Evolutionary conservation across 1,139 yeast genomes (phyloP).

Genomic region (Geotrichum histeridarum): DNA sequence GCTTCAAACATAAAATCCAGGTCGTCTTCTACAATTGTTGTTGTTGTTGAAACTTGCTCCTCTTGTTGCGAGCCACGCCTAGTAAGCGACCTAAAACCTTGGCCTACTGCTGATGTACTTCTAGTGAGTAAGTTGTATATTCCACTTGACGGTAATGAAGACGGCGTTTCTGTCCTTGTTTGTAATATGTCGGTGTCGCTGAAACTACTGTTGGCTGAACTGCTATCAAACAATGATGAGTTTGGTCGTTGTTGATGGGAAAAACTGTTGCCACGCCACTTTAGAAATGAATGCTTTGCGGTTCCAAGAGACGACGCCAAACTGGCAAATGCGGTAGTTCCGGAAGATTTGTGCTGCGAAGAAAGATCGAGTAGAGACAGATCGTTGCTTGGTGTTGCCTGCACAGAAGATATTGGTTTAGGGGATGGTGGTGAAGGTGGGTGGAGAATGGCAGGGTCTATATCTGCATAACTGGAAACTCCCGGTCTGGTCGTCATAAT

Average conservation of each 20-base stretch:
- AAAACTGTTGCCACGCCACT: background rate
- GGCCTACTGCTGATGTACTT: slow-evolving; percentile 2
- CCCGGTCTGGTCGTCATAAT: too few relatives aligned
- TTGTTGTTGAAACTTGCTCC: background rate
- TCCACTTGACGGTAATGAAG: background rate
- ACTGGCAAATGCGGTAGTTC: slow-evolving; percentile 5
- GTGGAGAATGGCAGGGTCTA: background rate
- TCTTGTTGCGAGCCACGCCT: background rate
- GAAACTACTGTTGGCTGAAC: background rate
- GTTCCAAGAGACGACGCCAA: slow-evolving; percentile 4
- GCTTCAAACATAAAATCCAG: slow-evolving; percentile 18
- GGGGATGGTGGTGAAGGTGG: slow-evolving; percentile 7
- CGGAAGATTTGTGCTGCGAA: slow-evolving; percentile 2
- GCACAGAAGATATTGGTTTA: slow-evolving; percentile 6
- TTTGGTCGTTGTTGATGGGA: background rate
- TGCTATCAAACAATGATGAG: background rate
- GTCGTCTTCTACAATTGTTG: background rate
- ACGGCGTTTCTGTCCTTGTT: background rate
- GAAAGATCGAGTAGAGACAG: background rate
- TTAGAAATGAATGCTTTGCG: background rate
- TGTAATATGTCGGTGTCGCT: background rate
- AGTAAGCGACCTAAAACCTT: background rate
- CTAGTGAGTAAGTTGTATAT: background rate
- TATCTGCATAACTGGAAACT: background rate
- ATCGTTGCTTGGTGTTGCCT: background rate